These are phyloP conservation scores for Microsporum audouinii DNA, from an alignment of 2,329 filamentous ascomycete species.

Conservation along the genomic window DNA sequence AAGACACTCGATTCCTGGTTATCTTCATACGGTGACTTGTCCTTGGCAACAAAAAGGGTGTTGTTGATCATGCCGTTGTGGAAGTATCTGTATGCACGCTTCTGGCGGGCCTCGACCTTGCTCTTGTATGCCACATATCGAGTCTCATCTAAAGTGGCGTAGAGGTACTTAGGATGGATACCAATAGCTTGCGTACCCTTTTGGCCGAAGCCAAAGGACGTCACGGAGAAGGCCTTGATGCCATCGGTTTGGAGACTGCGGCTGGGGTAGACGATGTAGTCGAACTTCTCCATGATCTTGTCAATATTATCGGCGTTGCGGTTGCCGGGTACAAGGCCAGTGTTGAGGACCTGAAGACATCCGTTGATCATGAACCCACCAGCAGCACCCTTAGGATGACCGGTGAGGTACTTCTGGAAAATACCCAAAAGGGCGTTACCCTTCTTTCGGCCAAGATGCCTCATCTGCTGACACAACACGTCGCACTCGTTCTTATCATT, in stretches of 20 bases:
- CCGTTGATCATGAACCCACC: constrained; percentile 99
- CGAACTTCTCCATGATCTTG: constrained; percentile 90
- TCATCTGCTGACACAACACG: constrained; percentile 91
- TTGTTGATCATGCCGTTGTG: constrained; percentile 98
- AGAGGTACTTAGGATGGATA: constrained; percentile 93
- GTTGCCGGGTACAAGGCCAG: constrained; percentile 88
- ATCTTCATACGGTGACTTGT: constrained; percentile 77
- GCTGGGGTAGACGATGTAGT: constrained; percentile 95
- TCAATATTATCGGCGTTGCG: constrained; percentile 97
- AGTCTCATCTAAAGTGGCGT: constrained; percentile 77
- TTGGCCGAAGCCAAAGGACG: constrained; percentile 97
- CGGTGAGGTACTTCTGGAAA: constrained; percentile 98
- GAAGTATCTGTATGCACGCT: constrained; percentile 98
- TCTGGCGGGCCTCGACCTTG: constrained; percentile 87
- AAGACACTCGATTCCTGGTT: constrained; percentile 78
- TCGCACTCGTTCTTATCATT: constrained; percentile 99
- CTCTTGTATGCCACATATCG: constrained; percentile 70
- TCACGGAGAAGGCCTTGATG: constrained; percentile 96
- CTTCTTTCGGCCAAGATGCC: constrained; percentile 88
- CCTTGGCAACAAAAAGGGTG: constrained; percentile 92
- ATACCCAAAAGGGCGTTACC: constrained; percentile 92
- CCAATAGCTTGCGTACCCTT: constrained; percentile 97
- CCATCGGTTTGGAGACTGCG: constrained; percentile 93
- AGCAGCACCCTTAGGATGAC: constrained; percentile 97
- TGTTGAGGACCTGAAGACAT: constrained; percentile 88